Conservation (phyloP, 306 rosid species). For the Medicago arabica region DNA sequence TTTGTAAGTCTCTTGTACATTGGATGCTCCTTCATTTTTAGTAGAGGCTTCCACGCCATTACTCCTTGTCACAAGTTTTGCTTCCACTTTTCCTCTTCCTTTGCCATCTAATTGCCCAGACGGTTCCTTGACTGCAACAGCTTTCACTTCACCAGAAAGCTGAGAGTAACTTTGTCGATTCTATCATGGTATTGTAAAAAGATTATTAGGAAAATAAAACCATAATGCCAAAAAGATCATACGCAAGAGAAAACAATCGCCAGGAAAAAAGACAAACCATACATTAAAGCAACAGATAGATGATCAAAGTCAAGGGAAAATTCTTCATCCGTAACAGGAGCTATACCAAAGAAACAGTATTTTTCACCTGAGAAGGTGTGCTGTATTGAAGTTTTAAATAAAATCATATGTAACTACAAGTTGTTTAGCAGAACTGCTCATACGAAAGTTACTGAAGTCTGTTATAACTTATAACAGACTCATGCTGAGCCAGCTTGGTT, state of each 20-base stretch:
- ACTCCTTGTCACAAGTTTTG: conserved; percentile 55
- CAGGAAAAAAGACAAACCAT: not conserved
- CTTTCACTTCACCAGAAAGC: conserved; percentile 66
- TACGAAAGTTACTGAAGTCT: not conserved
- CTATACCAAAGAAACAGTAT: conserved; percentile 16
- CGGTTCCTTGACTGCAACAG: conserved; percentile 62
- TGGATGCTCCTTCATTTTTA: conserved; percentile 56
- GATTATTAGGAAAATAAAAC: conserved; percentile 14
- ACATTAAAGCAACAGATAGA: conserved; percentile 24
- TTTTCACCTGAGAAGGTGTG: not conserved
- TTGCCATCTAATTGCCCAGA: conserved; percentile 58
- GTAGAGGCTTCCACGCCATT: conserved; percentile 47
- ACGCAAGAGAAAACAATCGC: not conserved
- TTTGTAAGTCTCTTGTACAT: conserved; percentile 59
- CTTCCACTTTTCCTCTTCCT: conserved; percentile 73
- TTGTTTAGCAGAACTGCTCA: conserved; percentile 1
- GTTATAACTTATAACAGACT: not conserved
- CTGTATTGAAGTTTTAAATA: not conserved
- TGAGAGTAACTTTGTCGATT: conserved; percentile 88
- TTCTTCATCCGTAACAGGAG: conserved; percentile 16
- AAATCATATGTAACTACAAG: conserved; percentile 9
- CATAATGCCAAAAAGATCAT: conserved; percentile 10
- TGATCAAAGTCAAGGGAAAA: conserved; percentile 5
- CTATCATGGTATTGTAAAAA: conserved; percentile 49
- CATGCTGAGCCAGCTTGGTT: not conserved